A percentile compares a stretch with the other conserved stretches of the same genome.
Evolutionary conservation across 2,329 filamentous ascomycete species (phyloP).

Genomic region (Arthrobotrys sinensis): DNA sequence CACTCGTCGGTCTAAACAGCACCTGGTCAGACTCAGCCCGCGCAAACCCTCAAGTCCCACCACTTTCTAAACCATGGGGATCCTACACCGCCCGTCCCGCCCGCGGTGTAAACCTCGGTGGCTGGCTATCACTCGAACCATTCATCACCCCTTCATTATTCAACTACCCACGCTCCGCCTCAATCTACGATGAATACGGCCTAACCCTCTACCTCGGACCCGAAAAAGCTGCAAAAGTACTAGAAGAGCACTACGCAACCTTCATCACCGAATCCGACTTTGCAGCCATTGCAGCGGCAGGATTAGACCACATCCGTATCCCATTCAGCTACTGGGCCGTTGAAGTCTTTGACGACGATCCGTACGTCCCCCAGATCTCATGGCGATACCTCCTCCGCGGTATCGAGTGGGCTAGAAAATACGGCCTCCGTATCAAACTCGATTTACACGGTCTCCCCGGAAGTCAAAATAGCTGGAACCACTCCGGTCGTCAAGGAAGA

Average conservation of each 20-base stretch:
- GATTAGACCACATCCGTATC: conserved; percentile 94
- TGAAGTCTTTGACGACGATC: conserved; percentile 85
- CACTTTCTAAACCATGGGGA: conserved; percentile 81
- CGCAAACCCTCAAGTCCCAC: conserved; percentile 86
- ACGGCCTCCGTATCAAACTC: conserved; percentile 91
- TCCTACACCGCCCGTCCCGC: conserved; percentile 84
- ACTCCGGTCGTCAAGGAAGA: conserved; percentile 84
- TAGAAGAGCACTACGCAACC: conserved; percentile 93
- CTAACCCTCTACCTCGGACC: conserved; percentile 80
- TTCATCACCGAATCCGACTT: conserved; percentile 91
- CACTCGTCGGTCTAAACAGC: conserved; percentile 88
- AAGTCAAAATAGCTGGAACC: conserved; percentile 98
- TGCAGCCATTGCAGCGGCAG: conserved; percentile 84
- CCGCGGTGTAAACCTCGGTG: conserved; percentile 91
- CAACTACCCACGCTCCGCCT: conserved; percentile 71
- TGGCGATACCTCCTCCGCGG: conserved; percentile 94
- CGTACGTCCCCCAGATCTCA: conserved; percentile 86
- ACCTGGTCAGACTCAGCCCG: conserved; percentile 86
- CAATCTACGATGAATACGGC: conserved; percentile 92
- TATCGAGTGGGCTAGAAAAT: conserved; percentile 93
- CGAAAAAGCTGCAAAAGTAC: conserved; percentile 74
- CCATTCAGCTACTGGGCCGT: conserved; percentile 97
- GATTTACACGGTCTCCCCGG: conserved; percentile 92
- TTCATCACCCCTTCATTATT: conserved; percentile 97
- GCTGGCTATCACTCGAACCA: conserved; percentile 93